Evolutionary conservation across 2,329 filamentous ascomycete genomes (phyloP).

Genomic region (Claviceps purpurea): DNA sequence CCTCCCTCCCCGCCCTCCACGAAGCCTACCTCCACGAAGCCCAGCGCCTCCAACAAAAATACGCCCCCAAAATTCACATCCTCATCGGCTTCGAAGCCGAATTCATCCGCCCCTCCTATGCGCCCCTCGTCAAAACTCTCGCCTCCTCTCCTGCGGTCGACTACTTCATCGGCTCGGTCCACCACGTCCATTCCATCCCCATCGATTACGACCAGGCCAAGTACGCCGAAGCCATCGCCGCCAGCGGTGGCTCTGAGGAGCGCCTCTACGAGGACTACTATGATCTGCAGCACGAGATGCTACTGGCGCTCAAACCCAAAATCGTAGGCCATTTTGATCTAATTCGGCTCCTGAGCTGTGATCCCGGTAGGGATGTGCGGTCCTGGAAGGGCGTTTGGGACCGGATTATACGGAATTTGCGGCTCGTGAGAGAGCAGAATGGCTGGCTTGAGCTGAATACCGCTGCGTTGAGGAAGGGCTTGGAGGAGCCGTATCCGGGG

Average conservation of each 20-base stretch:
- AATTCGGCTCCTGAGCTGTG: conserved; percentile 63
- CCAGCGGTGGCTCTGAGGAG: conserved; percentile 44
- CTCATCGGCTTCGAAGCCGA: conserved; percentile 88
- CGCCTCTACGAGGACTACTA: conserved; percentile 74
- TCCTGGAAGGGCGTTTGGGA: conserved; percentile 56
- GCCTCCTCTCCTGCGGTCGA: conserved; percentile 52
- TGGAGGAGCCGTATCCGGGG: conserved; percentile 80
- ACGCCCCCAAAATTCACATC: conserved; percentile 58
- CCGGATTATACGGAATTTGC: conserved; percentile 60
- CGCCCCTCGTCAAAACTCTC: conserved; percentile 46
- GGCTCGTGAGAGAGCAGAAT: conserved; percentile 55
- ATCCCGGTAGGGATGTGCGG: conserved; percentile 48
- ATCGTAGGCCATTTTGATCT: conserved; percentile 93
- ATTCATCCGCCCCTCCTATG: conserved; percentile 64
- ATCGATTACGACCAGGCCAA: conserved; percentile 70
- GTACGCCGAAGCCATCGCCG: conserved; percentile 41
- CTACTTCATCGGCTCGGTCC: conserved; percentile 85
- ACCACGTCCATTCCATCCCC: conserved; percentile 75
- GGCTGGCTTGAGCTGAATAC: conserved; percentile 86
- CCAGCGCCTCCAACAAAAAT: conserved; percentile 53
- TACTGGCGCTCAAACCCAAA: conserved; percentile 54
- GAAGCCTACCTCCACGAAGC: conserved; percentile 67
- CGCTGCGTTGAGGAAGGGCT: conserved; percentile 73
- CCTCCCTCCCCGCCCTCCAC: conserved; percentile 41
- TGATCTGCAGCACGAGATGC: conserved; percentile 74